Evolutionary conservation across 2,329 filamentous ascomycete genomes (phyloP), one percentile per base, ranked within the genome.

Genomic region (Paraphoma chrysanthemicola): DNA sequence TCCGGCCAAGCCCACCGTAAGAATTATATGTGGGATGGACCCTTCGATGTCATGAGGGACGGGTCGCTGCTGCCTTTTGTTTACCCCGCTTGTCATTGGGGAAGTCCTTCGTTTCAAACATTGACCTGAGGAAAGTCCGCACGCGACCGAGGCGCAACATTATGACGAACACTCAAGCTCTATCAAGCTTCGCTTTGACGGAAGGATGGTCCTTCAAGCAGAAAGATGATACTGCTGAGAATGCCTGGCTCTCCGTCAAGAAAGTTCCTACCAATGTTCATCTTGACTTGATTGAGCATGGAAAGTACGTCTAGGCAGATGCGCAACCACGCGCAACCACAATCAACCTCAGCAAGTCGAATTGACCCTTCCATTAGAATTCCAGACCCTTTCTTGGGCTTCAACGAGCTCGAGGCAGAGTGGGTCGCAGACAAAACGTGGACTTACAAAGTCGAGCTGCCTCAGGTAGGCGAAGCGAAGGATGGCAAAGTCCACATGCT

Each of bases 351-450:
- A 33, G 28, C 14, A 28, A 18, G 14, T 12, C 6, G 6, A 16
- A 18, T n/a, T 18, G n/a, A 51, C 57, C 54, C 38, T 57, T 18
- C 6, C 10, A 2, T 9, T 63, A 82, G 80, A 55, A 83, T 83
- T 39, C 78, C 78, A 11, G 81, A 83, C 64, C 81, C 81, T 0
- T 82, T 82, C 63, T 68, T 82, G 4, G 81, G 78, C 41, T 81
- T 81, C 74, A 83, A 83, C 59, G 81, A 83, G 66, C 71, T 81
- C 51, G 71, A 79, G 48, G 78, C 78, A 46, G 77, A 83, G 69
- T 83, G 81, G 81, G 80, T 83, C 14, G 80, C 75, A 17, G 80
- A 82, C 58, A 76, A 79, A 60, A 67, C 74, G 4, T 83, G 81
- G 81, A 78, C 73, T 10, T 83, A 83, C 71, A 77, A 69, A 60